phyloP scores from a whole-genome alignment of 2,329 filamentous ascomycete genomes.

The Xylaria sp. region DNA sequence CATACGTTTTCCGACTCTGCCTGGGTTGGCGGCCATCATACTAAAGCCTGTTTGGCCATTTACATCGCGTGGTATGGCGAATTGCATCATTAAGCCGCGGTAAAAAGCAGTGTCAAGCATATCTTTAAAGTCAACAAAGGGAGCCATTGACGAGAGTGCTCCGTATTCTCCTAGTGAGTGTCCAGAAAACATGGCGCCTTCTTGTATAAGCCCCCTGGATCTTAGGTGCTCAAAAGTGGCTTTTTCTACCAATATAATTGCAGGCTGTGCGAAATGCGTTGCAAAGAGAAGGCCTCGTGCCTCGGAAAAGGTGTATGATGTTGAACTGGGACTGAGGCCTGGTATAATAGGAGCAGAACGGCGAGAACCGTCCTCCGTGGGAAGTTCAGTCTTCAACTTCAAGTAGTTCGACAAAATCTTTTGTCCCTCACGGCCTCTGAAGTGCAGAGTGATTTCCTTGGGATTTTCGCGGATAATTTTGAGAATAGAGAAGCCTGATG shows the following conservation, averaged over 20 bases:
- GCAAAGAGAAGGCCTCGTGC: slow-evolving; percentile 94
- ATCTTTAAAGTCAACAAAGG: slow-evolving; percentile 29
- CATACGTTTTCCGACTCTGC: slow-evolving; percentile 33
- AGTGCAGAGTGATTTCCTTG: slow-evolving; percentile 97
- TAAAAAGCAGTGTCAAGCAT: slow-evolving; percentile 31
- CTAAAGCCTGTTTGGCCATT: slow-evolving; percentile 32
- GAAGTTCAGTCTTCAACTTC: slow-evolving; percentile 99
- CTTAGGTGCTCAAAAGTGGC: slow-evolving; percentile 81
- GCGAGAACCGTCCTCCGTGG: slow-evolving; percentile 87
- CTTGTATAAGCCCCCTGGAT: slow-evolving; percentile 26
- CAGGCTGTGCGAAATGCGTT: slow-evolving; percentile 98
- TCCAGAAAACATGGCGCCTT: slow-evolving; percentile 31
- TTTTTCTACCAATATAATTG: slow-evolving; percentile 98
- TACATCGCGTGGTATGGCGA: slow-evolving; percentile 29
- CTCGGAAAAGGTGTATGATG: slow-evolving; percentile 96
- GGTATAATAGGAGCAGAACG: slow-evolving; percentile 99
- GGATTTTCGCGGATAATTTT: slow-evolving; percentile 99
- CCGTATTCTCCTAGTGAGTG: slow-evolving; percentile 34
- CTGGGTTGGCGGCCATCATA: slow-evolving; percentile 37
- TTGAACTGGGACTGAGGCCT: slow-evolving; percentile 89
- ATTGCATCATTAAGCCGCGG: slow-evolving; percentile 36
- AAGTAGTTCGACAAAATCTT: slow-evolving; percentile 99
- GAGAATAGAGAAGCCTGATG: slow-evolving; percentile 87
- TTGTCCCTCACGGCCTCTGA: slow-evolving; percentile 94
- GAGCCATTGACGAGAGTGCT: slow-evolving; percentile 25